These are phyloP conservation scores for Pseudoscleropodium purum DNA, from an alignment of 225 moss, liverwort and hornwort species.

Conservation along the genomic window DNA sequence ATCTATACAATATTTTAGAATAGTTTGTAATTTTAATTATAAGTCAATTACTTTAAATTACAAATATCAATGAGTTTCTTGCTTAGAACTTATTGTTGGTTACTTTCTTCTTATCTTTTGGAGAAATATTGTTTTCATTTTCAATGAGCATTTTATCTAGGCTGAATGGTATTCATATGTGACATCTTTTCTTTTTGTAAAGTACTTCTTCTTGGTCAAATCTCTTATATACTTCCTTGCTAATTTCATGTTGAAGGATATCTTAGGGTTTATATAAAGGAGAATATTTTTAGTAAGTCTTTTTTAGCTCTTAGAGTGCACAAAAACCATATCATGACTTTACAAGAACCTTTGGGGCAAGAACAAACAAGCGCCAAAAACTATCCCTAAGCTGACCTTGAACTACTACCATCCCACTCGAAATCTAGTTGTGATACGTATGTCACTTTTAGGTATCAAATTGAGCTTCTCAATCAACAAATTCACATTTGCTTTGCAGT, in stretches of 20 bases:
- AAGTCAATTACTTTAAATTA: not conserved
- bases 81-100: not conserved
- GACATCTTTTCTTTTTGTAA: not conserved
- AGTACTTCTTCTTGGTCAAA: not conserved
- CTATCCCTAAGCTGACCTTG: too few species aligned
- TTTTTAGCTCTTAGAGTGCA: not conserved
- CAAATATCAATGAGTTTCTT: not conserved
- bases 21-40: not conserved
- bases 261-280: fast-evolving
- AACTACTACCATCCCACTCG: too few species aligned
- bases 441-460: not conserved
- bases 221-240: not conserved
- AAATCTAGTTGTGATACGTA: too few species aligned
- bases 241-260: not conserved
- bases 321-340: not conserved
- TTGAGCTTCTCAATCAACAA: too few species aligned
- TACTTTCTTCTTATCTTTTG: not conserved
- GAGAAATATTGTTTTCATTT: not conserved
- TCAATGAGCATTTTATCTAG: not conserved
- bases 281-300: not conserved
- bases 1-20: not conserved
- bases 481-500: not conserved
- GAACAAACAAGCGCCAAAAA: fast-evolving
- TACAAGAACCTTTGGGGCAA: not conserved
- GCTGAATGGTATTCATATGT: not conserved